phyloP scores from a whole-genome alignment of 2,329 filamentous ascomycete genomes.

The Sordariomycetes sp. region DNA sequence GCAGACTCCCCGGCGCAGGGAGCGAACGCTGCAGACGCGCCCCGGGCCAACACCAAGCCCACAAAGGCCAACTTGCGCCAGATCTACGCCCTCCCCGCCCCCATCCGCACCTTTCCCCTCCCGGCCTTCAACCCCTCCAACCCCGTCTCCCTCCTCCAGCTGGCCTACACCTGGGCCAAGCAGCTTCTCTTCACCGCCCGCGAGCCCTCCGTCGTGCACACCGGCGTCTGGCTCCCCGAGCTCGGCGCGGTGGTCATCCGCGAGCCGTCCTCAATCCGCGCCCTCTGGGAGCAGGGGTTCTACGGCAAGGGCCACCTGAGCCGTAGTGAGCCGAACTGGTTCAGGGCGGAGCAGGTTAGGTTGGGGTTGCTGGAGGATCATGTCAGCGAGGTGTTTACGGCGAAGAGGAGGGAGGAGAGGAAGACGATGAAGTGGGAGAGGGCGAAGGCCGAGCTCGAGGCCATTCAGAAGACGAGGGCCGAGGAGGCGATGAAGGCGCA shows the following conservation, averaged over 20 bases:
- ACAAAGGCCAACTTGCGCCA: conserved; percentile 38
- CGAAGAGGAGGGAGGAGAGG: conserved; percentile 66
- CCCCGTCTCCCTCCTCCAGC: conserved; percentile 74
- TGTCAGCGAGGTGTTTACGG: conserved; percentile 77
- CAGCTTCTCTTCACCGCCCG: conserved; percentile 58
- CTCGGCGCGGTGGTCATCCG: conserved; percentile 79
- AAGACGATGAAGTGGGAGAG: conserved; percentile 82
- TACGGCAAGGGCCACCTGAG: conserved; percentile 91
- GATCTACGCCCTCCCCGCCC: conserved; percentile 73
- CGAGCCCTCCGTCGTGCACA: conserved; percentile 54
- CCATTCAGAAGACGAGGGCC: conserved; percentile 57
- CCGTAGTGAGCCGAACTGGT: conserved; percentile 89
- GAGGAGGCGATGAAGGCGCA: conserved; percentile 26
- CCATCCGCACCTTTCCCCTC: conserved; percentile 71
- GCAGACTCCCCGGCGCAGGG: conserved; percentile 4
- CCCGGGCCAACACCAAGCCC: conserved; percentile 9
- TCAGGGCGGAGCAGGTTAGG: conserved; percentile 69
- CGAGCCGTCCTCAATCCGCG: conserved; percentile 63
- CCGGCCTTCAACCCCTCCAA: conserved; percentile 87
- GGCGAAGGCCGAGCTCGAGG: conserved; percentile 77
- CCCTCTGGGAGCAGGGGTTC: conserved; percentile 93
- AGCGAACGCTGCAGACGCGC: conserved; percentile 9
- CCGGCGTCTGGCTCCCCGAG: conserved; percentile 69
- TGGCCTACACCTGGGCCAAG: conserved; percentile 66
- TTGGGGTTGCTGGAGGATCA: conserved; percentile 51